Evolutionary conservation across 73 alveolate genomes (phyloP).

Genomic region (Durusdinium trenchii): DNA sequence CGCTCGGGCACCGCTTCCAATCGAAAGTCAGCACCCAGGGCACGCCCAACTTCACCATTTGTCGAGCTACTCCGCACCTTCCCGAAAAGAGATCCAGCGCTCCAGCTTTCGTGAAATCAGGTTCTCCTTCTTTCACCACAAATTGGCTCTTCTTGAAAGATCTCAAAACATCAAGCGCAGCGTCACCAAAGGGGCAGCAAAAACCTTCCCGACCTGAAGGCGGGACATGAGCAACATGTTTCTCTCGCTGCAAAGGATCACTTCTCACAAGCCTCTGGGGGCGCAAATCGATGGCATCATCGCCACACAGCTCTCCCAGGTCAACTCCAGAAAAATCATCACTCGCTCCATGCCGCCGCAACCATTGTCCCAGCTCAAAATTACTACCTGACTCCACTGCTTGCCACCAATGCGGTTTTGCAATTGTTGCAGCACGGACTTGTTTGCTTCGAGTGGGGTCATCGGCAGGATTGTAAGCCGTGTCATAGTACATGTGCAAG

Average conservation of each 20-base stretch:
- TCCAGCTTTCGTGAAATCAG: neutral
- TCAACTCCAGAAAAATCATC: too few species aligned
- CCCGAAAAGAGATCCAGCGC: neutral
- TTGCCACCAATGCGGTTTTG: neutral
- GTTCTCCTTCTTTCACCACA: neutral
- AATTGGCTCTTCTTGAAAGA: neutral
- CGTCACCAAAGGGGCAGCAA: neutral
- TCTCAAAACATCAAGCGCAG: neutral
- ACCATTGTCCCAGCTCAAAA: neutral
- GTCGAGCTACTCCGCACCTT: neutral
- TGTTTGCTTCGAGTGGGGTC: too few species aligned
- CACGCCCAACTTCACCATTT: neutral
- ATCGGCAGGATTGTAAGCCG: too few species aligned
- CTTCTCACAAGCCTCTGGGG: neutral
- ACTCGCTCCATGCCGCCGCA: too few species aligned
- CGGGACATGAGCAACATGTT: neutral
- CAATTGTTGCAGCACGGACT: neutral
- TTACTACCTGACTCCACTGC: neutral
- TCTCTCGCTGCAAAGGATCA: neutral
- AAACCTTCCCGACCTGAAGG: neutral
- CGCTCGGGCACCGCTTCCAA: neutral
- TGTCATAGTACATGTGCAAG: too few species aligned
- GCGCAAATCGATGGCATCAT: neutral
- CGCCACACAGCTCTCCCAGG: neutral
- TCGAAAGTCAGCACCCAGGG: neutral